phyloP scores from a whole-genome alignment of 2,329 filamentous ascomycete species.

The Periconia digitata region DNA sequence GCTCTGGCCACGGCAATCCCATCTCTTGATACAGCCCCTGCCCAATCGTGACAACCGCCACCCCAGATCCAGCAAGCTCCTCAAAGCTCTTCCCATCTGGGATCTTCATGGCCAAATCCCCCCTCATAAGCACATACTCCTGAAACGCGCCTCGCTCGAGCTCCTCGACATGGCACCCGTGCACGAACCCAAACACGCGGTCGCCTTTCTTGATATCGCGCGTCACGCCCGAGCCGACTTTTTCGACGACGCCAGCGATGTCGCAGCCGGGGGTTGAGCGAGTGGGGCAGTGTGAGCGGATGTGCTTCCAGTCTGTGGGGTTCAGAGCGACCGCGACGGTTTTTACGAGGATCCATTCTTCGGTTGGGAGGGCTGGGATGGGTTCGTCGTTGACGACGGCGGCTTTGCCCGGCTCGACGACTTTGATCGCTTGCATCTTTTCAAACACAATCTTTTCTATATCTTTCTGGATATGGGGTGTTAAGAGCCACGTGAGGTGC shows the following conservation, averaged over 20 bases:
- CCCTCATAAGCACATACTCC: slow-evolving; percentile 54
- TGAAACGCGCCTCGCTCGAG: slow-evolving; percentile 54
- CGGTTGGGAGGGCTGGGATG: slow-evolving; percentile 6
- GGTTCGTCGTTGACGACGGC: slow-evolving; percentile 9
- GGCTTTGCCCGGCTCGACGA: slow-evolving; percentile 8
- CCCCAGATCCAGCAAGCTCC: slow-evolving; percentile 52
- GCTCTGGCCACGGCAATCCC: slow-evolving; percentile 46
- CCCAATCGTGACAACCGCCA: slow-evolving; percentile 53
- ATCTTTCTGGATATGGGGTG: no score
- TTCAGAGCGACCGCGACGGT: slow-evolving; percentile 54
- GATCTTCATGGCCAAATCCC: slow-evolving; percentile 47
- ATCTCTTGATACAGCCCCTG: slow-evolving; percentile 48
- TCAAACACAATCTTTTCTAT: no score
- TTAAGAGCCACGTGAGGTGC: no score
- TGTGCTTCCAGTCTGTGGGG: slow-evolving; percentile 58
- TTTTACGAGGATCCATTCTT: slow-evolving; percentile 52
- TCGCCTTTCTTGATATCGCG: slow-evolving; percentile 50
- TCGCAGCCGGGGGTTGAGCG: slow-evolving; percentile 54
- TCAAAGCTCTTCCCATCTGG: slow-evolving; percentile 52
- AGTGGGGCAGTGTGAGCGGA: slow-evolving; percentile 39
- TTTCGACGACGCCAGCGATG: slow-evolving; percentile 52
- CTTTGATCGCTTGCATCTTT: slow-evolving; percentile 19
- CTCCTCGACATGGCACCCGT: slow-evolving; percentile 39
- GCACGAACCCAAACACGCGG: slow-evolving; percentile 50
- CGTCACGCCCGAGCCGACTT: slow-evolving; percentile 50